Base-by-base conservation (phyloP, 1,284 basidiomycete species). In the Pyrrhoderma noxium region DNA sequence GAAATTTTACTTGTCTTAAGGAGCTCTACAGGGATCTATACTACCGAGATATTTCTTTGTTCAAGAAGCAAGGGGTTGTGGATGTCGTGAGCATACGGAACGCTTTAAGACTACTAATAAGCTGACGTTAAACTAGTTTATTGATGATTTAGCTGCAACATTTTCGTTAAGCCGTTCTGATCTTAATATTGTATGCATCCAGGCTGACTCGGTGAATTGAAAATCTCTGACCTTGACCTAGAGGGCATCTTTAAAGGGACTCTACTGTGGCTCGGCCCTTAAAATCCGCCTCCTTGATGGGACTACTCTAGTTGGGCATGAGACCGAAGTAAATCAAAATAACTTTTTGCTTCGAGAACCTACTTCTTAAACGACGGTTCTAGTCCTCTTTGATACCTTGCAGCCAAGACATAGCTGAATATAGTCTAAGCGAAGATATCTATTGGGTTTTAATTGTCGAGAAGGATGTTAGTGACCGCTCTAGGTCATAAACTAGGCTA, bases 91-190 rank as follows among this genome's bases (percentile, higher is more conserved):
- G 23, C 37, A 40, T 38, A 5, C 23, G 27, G 9, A 8, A 40
- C 5, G 5, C 38, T 37, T 7, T 5, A 36, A 11, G 45, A 37
- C n/a, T 11, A 47, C 42, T 19, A 11, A 23, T 27, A 23, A 38
- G 40, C 52, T 51, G 49, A 42, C 55, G 55, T 7, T 45, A n/a
- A 21, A 25, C 1, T 58, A 95, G 92, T 72, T 95, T 14, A 80
- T 94, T 16, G 92, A 95, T 60, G 89, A 93, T 60, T 67, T 96
- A 11, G 86, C 91, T 0, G 89, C 89, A 0, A 90, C 91, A 0
- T 77, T 93, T 23, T 71, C 76, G 2, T 62, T 93, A 2, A 74
- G 81, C 45, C 74, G 93, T 37, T 76, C 77, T 4, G 84, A 91
- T 60, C 72, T 96, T 51, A 83, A 87, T 60, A 81, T 96, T 27